phyloP scores from a whole-genome alignment of 495 filamentous ascomycete genomes.

The Usnea hakonensis region DNA sequence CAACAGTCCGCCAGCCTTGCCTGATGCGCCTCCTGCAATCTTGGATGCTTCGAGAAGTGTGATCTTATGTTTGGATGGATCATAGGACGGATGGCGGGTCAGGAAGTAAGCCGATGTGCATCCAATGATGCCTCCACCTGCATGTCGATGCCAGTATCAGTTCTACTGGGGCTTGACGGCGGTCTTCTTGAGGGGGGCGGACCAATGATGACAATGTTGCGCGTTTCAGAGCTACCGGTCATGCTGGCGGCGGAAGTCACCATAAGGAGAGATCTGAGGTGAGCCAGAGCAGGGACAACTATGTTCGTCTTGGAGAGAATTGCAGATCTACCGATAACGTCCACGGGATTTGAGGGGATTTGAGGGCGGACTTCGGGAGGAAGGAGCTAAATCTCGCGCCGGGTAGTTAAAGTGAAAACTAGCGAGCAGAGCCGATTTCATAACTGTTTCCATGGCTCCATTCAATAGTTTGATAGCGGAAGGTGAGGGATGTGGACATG shows the following conservation, averaged over 20 bases:
- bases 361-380: not conserved
- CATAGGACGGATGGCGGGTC: constrained; percentile 77
- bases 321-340: too few species aligned
- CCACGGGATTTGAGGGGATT: too few species aligned
- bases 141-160: constrained; percentile 12
- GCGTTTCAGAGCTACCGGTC: constrained; percentile 28
- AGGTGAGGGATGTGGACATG: not conserved
- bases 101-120: constrained; percentile 90
- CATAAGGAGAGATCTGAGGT: not conserved
- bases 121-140: constrained; percentile 93
- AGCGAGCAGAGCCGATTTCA: too few species aligned
- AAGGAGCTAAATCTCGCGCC: not conserved
- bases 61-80: constrained; percentile 65
- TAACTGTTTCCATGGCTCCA: not conserved
- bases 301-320: not conserved
- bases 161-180: not conserved
- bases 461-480: not conserved
- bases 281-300: not conserved
- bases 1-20: constrained; percentile 88
- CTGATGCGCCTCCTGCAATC: constrained; percentile 86
- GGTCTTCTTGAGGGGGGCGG: constrained; percentile 5
- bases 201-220: constrained; percentile 55
- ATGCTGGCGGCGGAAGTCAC: not conserved
- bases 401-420: not conserved
- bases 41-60: constrained; percentile 83